Base-by-base conservation (phyloP, 2,329 filamentous ascomycete species). In the Venturia aucupariae region DNA sequence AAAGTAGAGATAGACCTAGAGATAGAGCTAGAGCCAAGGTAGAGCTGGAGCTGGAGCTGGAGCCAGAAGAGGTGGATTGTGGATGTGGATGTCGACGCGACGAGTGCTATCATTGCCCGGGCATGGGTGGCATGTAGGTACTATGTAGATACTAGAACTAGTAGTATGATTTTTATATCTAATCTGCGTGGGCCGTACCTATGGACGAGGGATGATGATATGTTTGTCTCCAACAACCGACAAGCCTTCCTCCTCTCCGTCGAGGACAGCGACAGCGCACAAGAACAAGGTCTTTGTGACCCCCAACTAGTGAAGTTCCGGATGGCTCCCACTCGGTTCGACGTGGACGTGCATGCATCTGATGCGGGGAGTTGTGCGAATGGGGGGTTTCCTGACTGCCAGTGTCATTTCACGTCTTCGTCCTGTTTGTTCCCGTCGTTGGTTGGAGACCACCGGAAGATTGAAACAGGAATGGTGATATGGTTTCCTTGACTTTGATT, bases 241-340 rank as follows among this genome's bases (percentile, higher is more conserved):
- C n/a, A 35, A n/a, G 17, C 5, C 6, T 24, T n/a, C n/a, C 51
- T 35, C 11, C 51, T 22, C 51, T 35, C 27, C 30, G 27, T 57
- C 51, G 51, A 57, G 15, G 51, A 57, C 51, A n/a, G 51, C 10
- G 51, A 57, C 51, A n/a, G 51, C 30, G 51, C 51, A 57, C 51
- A 57, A 35, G 51, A 15, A 35, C 51, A 57, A 54, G 24, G 48
- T 11, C 48, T 30, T 32, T 54, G 48, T 54, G 48, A 27, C 27
- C 48, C n/a, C n/a, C n/a, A n/a, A 11, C 48, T 57, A 57, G 30
- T 35, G n/a, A 6, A 57, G 11, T 32, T 35, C 51, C 51, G 35
- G 51, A 57, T n/a, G 51, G 17, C 15, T 35, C 27, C 30, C 51
- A 35, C 3, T 11, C 30, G 51, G 51, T 22, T 35, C 51, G 51